These are phyloP conservation scores for Elongisporangium prolatum DNA, from an alignment of 352 stramenopile genomes.

Conservation along the genomic window DNA sequence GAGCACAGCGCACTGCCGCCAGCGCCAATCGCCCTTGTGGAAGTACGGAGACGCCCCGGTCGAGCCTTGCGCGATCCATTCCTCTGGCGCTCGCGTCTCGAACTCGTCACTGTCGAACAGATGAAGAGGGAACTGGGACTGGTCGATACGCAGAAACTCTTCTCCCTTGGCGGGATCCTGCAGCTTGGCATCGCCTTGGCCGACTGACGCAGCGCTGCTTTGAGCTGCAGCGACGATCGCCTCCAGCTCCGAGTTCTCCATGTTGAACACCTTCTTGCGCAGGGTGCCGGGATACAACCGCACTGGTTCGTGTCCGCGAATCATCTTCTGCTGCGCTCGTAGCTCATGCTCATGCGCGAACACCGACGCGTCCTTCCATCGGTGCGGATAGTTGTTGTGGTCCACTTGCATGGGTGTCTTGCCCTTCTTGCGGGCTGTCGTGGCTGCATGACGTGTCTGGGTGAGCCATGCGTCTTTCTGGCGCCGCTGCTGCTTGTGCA, in stretches of 20 bases:
- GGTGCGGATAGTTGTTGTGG: conserved; percentile 83
- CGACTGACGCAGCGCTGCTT: neutral
- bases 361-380: conserved; percentile 75
- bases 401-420: conserved; percentile 58
- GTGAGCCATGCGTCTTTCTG: conserved; percentile 61
- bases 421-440: conserved; percentile 18
- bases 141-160: conserved; percentile 84
- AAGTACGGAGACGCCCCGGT: conserved; percentile 76
- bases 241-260: conserved; percentile 7
- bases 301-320: conserved; percentile 43
- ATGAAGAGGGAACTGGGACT: conserved; percentile 89
- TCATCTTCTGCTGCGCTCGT: conserved; percentile 48
- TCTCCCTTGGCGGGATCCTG: conserved; percentile 22
- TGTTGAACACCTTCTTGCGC: conserved; percentile 40
- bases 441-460: conserved; percentile 40
- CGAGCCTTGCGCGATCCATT: conserved; percentile 63
- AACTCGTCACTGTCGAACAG: conserved; percentile 89
- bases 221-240: conserved; percentile 6
- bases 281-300: conserved; percentile 54
- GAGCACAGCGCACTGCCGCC: conserved; percentile 58
- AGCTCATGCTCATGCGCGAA: conserved; percentile 61
- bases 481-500: conserved; percentile 76
- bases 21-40: conserved; percentile 82
- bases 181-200: neutral
- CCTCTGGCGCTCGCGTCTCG: conserved; percentile 56